Conservation (phyloP, 2,329 filamentous ascomycete genomes). For the Trichoderma sp. region DNA sequence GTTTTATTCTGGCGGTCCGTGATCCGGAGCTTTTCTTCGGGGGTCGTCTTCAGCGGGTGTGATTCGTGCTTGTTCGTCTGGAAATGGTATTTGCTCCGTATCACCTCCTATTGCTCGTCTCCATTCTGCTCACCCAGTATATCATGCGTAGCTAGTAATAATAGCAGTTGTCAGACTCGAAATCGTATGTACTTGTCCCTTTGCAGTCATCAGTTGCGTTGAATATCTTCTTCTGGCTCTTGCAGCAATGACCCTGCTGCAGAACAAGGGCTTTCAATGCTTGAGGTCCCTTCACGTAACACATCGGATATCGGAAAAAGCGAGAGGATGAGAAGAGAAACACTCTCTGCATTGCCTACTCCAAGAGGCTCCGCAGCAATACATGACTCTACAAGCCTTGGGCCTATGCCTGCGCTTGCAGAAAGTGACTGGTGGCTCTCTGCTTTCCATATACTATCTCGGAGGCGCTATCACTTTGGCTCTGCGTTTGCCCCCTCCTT, state of each 20-base stretch:
- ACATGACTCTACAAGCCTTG: conserved; percentile 1
- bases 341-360: neutral
- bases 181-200: neutral
- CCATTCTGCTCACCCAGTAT: too few species aligned
- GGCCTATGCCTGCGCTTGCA: neutral
- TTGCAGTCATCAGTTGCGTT: neutral
- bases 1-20: too few species aligned
- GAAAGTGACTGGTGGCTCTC: conserved; percentile 6
- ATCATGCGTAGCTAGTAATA: neutral
- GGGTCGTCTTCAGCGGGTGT: too few species aligned
- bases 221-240: conserved; percentile 7
- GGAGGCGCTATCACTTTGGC: conserved; percentile 5
- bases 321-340: neutral
- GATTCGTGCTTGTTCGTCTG: too few species aligned
- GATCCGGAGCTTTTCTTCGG: too few species aligned
- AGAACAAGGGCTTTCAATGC: neutral
- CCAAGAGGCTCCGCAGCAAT: neutral
- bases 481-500: neutral
- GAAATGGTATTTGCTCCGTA: too few species aligned
- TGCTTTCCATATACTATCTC: neutral
- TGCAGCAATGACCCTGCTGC: conserved; percentile 8
- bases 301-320: conserved; percentile 14
- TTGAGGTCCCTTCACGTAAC: neutral
- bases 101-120: too few species aligned
- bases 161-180: neutral